phyloP scores from a whole-genome alignment of 2,329 filamentous ascomycete genomes.

The Colletotrichum coccodes region DNA sequence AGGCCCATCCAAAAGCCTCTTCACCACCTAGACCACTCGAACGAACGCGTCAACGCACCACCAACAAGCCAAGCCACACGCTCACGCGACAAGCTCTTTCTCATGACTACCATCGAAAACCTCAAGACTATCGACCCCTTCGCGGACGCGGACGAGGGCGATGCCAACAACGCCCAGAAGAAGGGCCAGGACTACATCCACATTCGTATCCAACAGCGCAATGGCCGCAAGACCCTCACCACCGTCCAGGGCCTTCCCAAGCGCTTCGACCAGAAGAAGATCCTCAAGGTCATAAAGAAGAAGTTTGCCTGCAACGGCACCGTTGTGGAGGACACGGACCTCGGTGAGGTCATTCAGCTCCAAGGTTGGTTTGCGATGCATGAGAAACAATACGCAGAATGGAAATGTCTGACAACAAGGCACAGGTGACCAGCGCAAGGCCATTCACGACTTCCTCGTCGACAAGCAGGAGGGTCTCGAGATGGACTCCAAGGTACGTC shows the following conservation, averaged over 20 bases:
- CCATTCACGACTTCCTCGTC: conserved; percentile 89
- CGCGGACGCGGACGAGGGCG: conserved; percentile 36
- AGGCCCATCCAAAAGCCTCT: too few species aligned
- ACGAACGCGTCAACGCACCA: neutral
- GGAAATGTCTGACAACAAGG: neutral
- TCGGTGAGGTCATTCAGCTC: conserved; percentile 35
- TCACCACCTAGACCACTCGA: too few species aligned
- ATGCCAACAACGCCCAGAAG: conserved; percentile 31
- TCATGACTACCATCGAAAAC: conserved; percentile 37
- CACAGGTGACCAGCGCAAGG: conserved; percentile 86
- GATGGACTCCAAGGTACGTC: conserved; percentile 76
- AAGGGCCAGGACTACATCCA: conserved; percentile 36
- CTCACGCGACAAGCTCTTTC: conserved; percentile 22
- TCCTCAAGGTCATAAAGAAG: conserved; percentile 99
- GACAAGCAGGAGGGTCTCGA: conserved; percentile 88
- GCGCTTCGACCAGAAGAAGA: conserved; percentile 99
- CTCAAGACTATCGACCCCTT: conserved; percentile 36
- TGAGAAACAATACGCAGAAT: neutral
- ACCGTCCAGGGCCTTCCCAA: conserved; percentile 98
- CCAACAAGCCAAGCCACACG: conserved; percentile 2
- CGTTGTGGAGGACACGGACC: conserved; percentile 35
- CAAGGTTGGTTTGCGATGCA: conserved; percentile 21
- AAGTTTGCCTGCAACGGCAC: conserved; percentile 58
- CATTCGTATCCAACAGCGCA: conserved; percentile 36
- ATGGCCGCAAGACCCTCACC: conserved; percentile 98